phyloP scores from a whole-genome alignment of 2,329 filamentous ascomycete genomes.

The Triangularia verruculosa region DNA sequence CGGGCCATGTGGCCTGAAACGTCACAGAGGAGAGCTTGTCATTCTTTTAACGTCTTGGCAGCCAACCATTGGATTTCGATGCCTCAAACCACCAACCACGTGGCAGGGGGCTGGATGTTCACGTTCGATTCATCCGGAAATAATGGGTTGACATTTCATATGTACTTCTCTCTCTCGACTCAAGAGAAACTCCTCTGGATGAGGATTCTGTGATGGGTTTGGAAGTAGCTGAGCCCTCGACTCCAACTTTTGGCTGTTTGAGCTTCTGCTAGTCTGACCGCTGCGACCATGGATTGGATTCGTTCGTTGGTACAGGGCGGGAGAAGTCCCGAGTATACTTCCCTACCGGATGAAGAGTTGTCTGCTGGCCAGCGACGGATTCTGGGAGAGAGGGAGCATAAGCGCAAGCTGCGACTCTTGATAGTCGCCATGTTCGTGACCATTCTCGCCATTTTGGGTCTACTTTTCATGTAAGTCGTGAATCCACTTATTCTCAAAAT shows the following conservation, averaged over 20 bases:
- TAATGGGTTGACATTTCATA: not conserved
- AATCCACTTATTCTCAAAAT: not conserved
- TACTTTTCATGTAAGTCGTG: conserved; percentile 15
- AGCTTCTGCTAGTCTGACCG: not conserved
- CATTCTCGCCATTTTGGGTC: conserved; percentile 3
- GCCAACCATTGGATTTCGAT: not conserved
- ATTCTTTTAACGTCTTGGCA: conserved; percentile 4
- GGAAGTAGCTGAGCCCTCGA: not conserved
- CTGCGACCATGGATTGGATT: conserved; percentile 5
- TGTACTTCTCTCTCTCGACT: not conserved
- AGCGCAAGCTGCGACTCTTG: conserved; percentile 2
- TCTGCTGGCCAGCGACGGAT: not conserved
- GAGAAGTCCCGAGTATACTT: not conserved
- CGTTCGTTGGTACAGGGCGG: not conserved
- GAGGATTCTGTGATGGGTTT: not conserved
- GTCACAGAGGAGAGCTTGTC: not conserved
- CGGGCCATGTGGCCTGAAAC: not conserved
- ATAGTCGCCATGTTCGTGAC: conserved; percentile 9
- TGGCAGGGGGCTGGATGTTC: not conserved
- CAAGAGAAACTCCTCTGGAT: not conserved
- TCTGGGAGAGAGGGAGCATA: not conserved
- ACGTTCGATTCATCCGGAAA: not conserved
- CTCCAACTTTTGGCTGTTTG: not conserved
- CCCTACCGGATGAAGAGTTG: not conserved
- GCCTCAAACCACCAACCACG: conserved; percentile 10